These are phyloP conservation scores for Pestalotiopsis sp. DNA, from an alignment of 2,329 filamentous ascomycete genomes.

Conservation along the genomic window DNA sequence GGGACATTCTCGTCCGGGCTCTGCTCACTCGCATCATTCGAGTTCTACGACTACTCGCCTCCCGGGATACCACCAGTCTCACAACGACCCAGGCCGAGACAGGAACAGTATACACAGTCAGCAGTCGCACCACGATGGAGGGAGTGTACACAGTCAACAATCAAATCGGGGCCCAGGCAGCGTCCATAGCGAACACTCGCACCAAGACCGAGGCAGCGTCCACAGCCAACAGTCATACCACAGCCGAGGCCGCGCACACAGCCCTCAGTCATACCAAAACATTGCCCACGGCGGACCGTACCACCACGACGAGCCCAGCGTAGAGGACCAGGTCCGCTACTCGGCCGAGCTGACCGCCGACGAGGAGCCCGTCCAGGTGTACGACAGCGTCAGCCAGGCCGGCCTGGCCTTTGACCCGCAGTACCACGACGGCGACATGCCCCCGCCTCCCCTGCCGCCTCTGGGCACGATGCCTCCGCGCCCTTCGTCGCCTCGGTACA, in stretches of 20 bases:
- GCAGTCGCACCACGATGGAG: background rate
- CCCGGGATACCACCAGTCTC: background rate
- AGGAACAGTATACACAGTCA: background rate
- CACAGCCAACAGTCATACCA: background rate
- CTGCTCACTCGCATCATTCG: background rate
- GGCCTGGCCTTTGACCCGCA: background rate
- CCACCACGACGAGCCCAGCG: background rate
- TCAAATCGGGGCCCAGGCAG: background rate
- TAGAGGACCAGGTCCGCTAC: background rate
- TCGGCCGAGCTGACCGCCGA: background rate
- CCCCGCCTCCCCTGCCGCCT: background rate
- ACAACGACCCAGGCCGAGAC: background rate
- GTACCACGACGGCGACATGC: background rate
- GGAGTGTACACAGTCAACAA: background rate
- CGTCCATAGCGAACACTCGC: no score
- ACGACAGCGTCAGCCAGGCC: background rate
- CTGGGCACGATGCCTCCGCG: background rate
- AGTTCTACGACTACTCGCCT: background rate
- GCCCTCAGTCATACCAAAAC: background rate
- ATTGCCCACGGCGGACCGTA: background rate
- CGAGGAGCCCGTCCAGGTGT: background rate
- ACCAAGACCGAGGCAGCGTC: background rate
- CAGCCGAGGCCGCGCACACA: no score
- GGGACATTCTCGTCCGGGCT: background rate
- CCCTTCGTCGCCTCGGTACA: background rate